Conservation (phyloP, 306 rosid species). For the Purshia tridentata region DNA sequence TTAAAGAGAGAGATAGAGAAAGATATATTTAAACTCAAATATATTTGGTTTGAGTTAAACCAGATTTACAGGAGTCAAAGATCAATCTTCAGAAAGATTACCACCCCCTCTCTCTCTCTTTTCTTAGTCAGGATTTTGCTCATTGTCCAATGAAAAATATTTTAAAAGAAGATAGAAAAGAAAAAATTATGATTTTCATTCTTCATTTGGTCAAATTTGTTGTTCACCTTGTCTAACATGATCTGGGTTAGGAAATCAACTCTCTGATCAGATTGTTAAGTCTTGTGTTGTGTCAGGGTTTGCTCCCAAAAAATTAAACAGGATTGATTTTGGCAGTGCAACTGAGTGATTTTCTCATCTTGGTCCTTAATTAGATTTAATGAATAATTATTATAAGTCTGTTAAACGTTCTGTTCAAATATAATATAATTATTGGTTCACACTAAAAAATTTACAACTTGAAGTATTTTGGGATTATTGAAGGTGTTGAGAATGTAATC, state of each 20-base stretch:
- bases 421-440: too few species aligned
- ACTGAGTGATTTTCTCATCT: neutral
- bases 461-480: too few species aligned
- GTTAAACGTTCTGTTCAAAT: too few species aligned
- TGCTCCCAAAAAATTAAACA: constrained; percentile 13
- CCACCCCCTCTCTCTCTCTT: constrained; percentile 25
- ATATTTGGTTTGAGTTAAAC: constrained; percentile 29
- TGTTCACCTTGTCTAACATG: constrained; percentile 12
- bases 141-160: constrained; percentile 14
- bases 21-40: constrained; percentile 19
- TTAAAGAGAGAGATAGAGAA: neutral
- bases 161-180: neutral
- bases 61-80: constrained; percentile 53
- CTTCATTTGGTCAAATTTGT: constrained; percentile 8
- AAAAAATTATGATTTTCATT: neutral
- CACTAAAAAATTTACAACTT: too few species aligned
- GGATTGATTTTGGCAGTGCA: neutral
- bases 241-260: constrained; percentile 27
- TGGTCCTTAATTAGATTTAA: neutral
- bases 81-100: constrained; percentile 35
- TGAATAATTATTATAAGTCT: too few species aligned
- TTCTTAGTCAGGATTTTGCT: constrained; percentile 18
- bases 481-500: too few species aligned
- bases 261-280: constrained; percentile 16
- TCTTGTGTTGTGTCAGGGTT: constrained; percentile 2